These are phyloP conservation scores for Boletus huronensis DNA, from an alignment of 768 basidiomycete genomes.

Conservation along the genomic window DNA sequence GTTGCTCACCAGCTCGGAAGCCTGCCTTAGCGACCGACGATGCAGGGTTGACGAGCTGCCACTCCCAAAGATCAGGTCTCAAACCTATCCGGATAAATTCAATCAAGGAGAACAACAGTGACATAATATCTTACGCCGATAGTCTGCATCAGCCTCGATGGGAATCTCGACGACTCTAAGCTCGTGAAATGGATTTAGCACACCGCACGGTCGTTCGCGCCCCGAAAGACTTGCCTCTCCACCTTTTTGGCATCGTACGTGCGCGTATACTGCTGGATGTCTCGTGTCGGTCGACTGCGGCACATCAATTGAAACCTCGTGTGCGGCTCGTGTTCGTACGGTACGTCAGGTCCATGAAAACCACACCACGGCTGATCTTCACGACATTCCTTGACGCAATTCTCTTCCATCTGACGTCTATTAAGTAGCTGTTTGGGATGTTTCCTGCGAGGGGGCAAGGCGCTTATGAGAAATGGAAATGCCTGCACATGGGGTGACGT, in stretches of 20 bases:
- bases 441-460: constrained; percentile 16
- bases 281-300: constrained; percentile 40
- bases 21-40: constrained; percentile 53
- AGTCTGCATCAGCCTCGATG: constrained; percentile 56
- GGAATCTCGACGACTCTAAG: constrained; percentile 60
- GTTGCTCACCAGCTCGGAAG: constrained; percentile 46
- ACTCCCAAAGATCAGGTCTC: constrained; percentile 47
- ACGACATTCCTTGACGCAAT: constrained; percentile 36
- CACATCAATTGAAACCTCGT: constrained; percentile 46
- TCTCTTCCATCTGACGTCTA: constrained; percentile 15
- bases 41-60: constrained; percentile 56
- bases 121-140: constrained; percentile 43
- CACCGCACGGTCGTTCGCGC: not conserved
- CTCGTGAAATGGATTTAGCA: constrained; percentile 2
- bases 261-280: constrained; percentile 69
- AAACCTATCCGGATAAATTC: constrained; percentile 24
- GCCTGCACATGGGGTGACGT: not conserved
- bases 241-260: constrained; percentile 49
- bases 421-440: constrained; percentile 14
- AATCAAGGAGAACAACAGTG: not conserved
- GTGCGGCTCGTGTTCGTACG: constrained; percentile 35
- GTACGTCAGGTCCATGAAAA: constrained; percentile 19
- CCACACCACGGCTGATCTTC: constrained; percentile 37
- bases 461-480: not conserved
- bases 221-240: constrained; percentile 46